Evolutionary conservation across 495 filamentous ascomycete species (phyloP), one percentile per base, ranked within the genome.

Genomic region (Viridothelium virens): DNA sequence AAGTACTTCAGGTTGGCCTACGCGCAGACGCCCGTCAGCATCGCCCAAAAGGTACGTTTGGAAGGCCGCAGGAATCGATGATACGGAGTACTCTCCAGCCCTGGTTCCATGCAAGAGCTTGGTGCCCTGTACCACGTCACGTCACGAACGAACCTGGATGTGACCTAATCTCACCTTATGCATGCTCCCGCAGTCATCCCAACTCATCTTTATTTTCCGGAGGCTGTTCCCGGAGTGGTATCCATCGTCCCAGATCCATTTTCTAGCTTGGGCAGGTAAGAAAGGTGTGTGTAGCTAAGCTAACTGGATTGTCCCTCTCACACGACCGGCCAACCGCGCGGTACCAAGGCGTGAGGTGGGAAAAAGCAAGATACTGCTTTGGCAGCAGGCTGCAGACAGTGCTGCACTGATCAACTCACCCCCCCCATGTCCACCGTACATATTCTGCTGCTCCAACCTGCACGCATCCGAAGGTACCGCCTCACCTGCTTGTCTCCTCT

Each of bases 51-150:
- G 48, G 11, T 16, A 25, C 11, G 18, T 5, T 53, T 14, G 41
- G 41, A n/a, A n/a, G 48, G 48, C 48, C 48, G 48, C 48, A 53
- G 11, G n/a, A 18, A 14, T 59, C 31, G 53, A 59, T 59, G 53
- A 34, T 31, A 53, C 25, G 25, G 25, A 25, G 25, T 25, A 25
- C 25, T 25, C 53, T 59, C 53, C 18, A 59, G 36, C 53, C 53
- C 10, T 59, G 53, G 31, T 31, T 36, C 53, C 31, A 7, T 59
- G 53, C 53, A 59, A 31, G 18, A 59, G 25, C 6, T 44, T 7
- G 7, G 53, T 33, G 36, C 25, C 53, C 6, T 36, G 53, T 59
- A 59, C 53, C 53, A 59, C 53, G 53, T 59, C 31, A 36, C 53
- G 53, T 25, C 25, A 25, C 25, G 25, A 25, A 25, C 25, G 25